Base-by-base conservation (phyloP, 768 basidiomycete genomes). In the Boletus reticuloceps region DNA sequence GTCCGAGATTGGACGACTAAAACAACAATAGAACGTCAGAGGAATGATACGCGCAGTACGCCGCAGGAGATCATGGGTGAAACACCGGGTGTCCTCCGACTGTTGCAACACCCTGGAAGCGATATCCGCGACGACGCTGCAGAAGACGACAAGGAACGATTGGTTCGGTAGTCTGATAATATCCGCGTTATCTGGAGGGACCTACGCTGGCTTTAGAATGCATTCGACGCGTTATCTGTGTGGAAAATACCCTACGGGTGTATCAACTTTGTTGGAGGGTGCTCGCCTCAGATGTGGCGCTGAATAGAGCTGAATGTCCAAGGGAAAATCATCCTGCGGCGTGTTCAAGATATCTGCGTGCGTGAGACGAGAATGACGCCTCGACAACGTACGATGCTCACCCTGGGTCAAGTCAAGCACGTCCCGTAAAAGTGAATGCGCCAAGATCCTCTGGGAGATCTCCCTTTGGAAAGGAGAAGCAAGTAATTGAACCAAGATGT, bases 31-130 rank as follows among this genome's bases (percentile, higher is more conserved):
- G 56, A 82, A 77, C 22, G 76, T 68, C 32, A 69, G 66, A 32
- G 74, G 66, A 29, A 75, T 62, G 16, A 77, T 64, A 36, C 77
- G 76, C 14, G 75, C 69, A 12, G 76, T 66, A 32, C 69, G 72
- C 34, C 77, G 79, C 44, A 74, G 60, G 41, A 83, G 60, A 60
- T 86, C 82, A 16, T 68, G 63, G 10, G 84, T 71, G 47, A 83
- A 80, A 71, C 78, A 79, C 34, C 78, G 75, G 13, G 74, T 77
- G 41, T 74, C 72, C 13, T 80, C 66, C 1, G 77, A 63, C 4
- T 77, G 76, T 40, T 67, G 70, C 44, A 85, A 54, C 2, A 77
- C 65, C 47, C 71, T 74, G 31, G 74, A 68, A 22, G 81, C 59
- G 14, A 82, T 64, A 37, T 81, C 76, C 19, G 80, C 63, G 22